Evolutionary conservation across 2,329 filamentous ascomycete genomes (phyloP), one percentile per base, ranked within the genome.

Genomic region (Fusarium incarnatum): DNA sequence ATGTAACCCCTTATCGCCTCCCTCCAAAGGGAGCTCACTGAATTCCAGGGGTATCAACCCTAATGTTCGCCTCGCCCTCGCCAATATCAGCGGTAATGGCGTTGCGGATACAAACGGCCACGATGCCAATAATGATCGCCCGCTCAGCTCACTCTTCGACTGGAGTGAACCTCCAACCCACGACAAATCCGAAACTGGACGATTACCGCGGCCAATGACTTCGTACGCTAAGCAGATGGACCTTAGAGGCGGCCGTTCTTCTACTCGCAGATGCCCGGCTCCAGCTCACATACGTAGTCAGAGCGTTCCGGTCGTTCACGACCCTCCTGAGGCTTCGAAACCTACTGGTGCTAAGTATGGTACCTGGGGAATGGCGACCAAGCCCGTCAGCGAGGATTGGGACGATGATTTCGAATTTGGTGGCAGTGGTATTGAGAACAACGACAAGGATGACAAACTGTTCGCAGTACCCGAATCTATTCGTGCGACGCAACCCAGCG

Each of bases 341-440:
- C 83, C 79, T 75, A 66, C 87, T n/a, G 86, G 81, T 3, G 82
- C 86, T 56, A 94, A 94, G 74, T 95, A 94, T 75, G 91, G 92
- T 45, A 94, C 92, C 2, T 95, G 92, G 92, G 92, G 92, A 4
- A 82, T 94, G 44, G 89, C 91, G n/a, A 90, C 88, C 67, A 94
- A 94, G 78, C 91, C 88, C 18, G 90, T 90, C 13, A 94, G 91
- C 66, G 93, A 97, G 77, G 93, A 96, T 75, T 97, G 93, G 93
- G 93, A 95, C 73, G 92, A 94, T 68, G 93, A 97, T 77, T 96
- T 97, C 73, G 92, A 95, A 64, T 94, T 95, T 76, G 86, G 86
- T 11, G 83, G 81, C 27, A 77, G 84, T 32, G 82, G 81, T 45
- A 74, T 79, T 37, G 77, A 67, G 7, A 79, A 79, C n/a, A 77